Base-by-base conservation (phyloP, 2,329 filamentous ascomycete genomes). In the Paecilomyces sp. region DNA sequence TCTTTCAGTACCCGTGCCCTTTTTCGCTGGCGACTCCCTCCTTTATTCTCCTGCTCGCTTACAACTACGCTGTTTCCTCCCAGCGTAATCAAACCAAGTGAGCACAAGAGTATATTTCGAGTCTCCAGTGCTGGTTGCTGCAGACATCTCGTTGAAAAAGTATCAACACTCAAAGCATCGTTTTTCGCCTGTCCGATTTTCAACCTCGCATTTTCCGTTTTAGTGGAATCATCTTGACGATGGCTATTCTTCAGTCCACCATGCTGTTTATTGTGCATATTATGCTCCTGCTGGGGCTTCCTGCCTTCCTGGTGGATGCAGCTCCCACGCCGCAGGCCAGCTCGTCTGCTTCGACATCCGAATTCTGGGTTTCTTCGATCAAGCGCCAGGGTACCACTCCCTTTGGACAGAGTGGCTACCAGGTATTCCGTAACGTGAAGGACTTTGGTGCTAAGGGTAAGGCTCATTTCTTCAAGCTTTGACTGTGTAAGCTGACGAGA, bases 351-450 rank as follows among this genome's bases (percentile, higher is more conserved):
- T 61, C 66, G 0, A 50, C 68, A 34, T 81, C 82, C 4, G 77
- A 74, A 68, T 94, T 88, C 81, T 95, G 91, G 91, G 74, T 94
- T 59, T 81, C 84, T 36, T 79, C 80, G 63, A 87, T 94, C 68
- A 71, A 86, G 67, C 87, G 88, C 50, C 84, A 91, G 66, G 91
- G 90, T 60, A 75, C 77, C 1, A 82, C 87, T 52, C 84, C 89
- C 31, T 95, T 87, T 70, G 80, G 84, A 62, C 71, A 71, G 33
- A 75, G 62, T 25, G 75, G 76, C 69, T 94, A 91, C 81, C 82
- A 89, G 72, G 79, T 92, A 64, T 92, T 85, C 76, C 87, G 89
- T 66, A 91, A 91, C 67, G 89, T 92, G 55, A 85, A 84, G 75
- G 88, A 91, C 67, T 92, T 84, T 68, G 89, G 89, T 54, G 89